Percentiles rank a stretch among this genome's conserved stretches.
Conservation (phyloP, 2,329 filamentous ascomycete genomes). For the Dendrostoma leiphaemia region DNA sequence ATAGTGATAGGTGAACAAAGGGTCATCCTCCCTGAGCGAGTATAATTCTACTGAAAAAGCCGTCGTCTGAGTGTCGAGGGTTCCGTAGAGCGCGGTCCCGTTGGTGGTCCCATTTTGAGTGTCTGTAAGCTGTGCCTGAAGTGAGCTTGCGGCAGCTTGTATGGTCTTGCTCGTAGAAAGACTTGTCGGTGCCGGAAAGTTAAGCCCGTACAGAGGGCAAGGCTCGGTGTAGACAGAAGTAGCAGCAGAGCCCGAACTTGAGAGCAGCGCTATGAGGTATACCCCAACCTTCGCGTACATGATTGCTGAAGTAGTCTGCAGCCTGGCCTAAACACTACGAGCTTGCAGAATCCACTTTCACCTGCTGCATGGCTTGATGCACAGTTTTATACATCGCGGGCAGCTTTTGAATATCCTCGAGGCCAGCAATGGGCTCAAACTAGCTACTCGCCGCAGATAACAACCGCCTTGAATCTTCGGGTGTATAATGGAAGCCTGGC, state of each 20-base stretch:
- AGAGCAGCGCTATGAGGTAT: not conserved
- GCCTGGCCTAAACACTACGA: not conserved
- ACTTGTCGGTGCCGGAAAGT: slow-evolving; percentile 1
- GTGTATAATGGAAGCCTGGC: not conserved
- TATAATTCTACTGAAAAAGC: slow-evolving; percentile 20
- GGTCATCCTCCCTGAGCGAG: slow-evolving; percentile 16
- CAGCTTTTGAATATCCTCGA: too few species aligned
- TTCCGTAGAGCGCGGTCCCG: not conserved
- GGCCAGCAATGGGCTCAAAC: too few species aligned
- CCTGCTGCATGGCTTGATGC: not conserved
- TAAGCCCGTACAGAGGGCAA: slow-evolving; percentile 6
- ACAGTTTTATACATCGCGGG: not conserved
- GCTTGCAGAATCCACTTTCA: not conserved
- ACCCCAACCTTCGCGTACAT: not conserved
- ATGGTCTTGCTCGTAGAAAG: not conserved
- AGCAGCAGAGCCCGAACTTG: not conserved
- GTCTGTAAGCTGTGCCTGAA: not conserved
- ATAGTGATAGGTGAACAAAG: slow-evolving; percentile 26
- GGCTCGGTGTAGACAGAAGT: not conserved
- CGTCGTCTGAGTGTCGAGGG: slow-evolving; percentile 3
- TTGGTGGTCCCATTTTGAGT: not conserved
- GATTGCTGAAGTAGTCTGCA: not conserved
- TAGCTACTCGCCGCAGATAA: too few species aligned
- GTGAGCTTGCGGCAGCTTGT: not conserved
- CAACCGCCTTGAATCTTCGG: too few species aligned